These are phyloP conservation scores for Zangia roseola DNA, from an alignment of 768 basidiomycete genomes.

Conservation along the genomic window DNA sequence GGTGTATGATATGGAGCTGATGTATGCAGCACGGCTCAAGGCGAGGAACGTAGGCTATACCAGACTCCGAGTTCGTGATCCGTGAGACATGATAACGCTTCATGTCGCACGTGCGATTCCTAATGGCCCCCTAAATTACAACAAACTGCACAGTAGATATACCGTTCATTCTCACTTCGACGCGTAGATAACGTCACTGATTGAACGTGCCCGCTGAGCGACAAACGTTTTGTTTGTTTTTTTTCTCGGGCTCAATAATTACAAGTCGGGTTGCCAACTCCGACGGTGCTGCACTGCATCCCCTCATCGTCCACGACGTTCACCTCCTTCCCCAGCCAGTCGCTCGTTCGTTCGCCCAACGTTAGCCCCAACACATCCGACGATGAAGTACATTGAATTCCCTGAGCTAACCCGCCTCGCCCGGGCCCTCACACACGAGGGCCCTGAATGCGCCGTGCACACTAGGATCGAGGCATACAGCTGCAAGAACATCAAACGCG, in stretches of 20 bases:
- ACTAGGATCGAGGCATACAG: conserved; percentile 96
- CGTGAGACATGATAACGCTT: too few relatives aligned
- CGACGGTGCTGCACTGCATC: not conserved
- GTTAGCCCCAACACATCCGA: not conserved
- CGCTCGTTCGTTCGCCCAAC: too few relatives aligned
- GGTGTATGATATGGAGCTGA: conserved; percentile 13
- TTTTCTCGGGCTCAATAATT: too few relatives aligned
- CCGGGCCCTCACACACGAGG: conserved; percentile 79
- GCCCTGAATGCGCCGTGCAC: conserved; percentile 84
- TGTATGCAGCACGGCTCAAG: conserved; percentile 4
- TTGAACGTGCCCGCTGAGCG: too few relatives aligned
- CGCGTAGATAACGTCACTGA: too few relatives aligned
- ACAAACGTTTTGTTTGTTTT: not conserved
- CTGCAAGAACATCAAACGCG: conserved; percentile 95
- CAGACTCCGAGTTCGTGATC: too few relatives aligned
- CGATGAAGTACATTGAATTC: conserved; percentile 88
- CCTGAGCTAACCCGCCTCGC: conserved; percentile 78
- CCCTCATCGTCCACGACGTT: not conserved
- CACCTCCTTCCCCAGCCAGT: too few relatives aligned
- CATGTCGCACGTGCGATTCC: too few relatives aligned
- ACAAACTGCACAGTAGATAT: too few relatives aligned
- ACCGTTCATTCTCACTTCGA: too few relatives aligned
- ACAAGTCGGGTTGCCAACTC: not conserved
- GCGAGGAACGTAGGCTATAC: not conserved
- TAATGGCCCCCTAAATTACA: too few relatives aligned